A percentile compares a stretch with the other conserved stretches of the same genome.
Evolutionary conservation across 306 rosid genomes (phyloP).

Genomic region (Dicorynia guianensis): DNA sequence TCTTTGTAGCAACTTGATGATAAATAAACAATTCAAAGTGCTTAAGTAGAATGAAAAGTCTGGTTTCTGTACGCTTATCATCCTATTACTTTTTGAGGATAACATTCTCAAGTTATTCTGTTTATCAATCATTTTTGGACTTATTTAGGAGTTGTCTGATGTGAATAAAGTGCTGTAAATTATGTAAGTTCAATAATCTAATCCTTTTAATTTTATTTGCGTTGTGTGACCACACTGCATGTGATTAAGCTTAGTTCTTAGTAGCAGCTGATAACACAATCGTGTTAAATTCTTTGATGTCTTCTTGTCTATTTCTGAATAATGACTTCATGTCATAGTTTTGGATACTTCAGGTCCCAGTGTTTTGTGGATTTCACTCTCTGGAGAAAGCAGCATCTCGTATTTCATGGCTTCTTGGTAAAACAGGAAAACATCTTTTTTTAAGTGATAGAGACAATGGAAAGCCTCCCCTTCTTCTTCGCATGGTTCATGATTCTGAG

Average conservation of each 20-base stretch:
- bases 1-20: neutral
- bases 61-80: neutral
- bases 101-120: neutral
- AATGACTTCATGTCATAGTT: slow-evolving; percentile 36
- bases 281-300: neutral
- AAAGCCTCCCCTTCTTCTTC: slow-evolving; percentile 88
- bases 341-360: slow-evolving; percentile 67
- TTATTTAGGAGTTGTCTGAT: slow-evolving; percentile 14
- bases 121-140: neutral
- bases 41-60: neutral
- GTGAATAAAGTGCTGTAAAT: neutral
- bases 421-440: slow-evolving; percentile 80
- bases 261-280: slow-evolving; percentile 6
- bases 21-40: neutral
- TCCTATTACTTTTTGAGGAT: neutral
- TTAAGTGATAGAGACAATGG: slow-evolving; percentile 64
- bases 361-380: slow-evolving; percentile 70
- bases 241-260: neutral
- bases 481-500: slow-evolving; percentile 72
- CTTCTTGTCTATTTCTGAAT: slow-evolving; percentile 10
- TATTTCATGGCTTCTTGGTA: slow-evolving; percentile 67
- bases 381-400: slow-evolving; percentile 72
- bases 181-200: slow-evolving; percentile 15
- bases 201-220: neutral
- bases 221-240: neutral